Percentiles rank a stretch among this genome's conserved stretches.
These are phyloP conservation scores for Isoetes engelmannii DNA, from an alignment of 83 land plant species.

Conservation along the genomic window DNA sequence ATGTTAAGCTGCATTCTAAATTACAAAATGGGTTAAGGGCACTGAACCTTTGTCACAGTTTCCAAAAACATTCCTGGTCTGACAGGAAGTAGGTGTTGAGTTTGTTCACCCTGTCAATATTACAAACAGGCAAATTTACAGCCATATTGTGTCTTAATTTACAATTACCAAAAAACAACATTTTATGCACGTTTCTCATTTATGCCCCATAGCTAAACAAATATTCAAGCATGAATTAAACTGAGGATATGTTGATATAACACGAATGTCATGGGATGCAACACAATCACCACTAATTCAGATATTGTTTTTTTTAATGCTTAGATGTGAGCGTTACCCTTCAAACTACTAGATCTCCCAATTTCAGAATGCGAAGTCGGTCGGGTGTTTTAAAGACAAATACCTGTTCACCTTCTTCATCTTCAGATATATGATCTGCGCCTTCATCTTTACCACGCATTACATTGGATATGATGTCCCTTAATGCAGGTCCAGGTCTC, in stretches of 20 bases:
- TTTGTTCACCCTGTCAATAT: neutral
- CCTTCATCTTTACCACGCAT: slow-evolving; percentile 94
- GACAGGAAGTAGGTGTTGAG: slow-evolving; percentile 52
- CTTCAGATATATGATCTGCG: slow-evolving; percentile 34
- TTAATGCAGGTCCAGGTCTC: slow-evolving; percentile 75
- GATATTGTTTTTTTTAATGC: no score
- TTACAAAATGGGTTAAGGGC: neutral
- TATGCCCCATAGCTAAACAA: no score
- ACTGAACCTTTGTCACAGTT: slow-evolving; percentile 75
- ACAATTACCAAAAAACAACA: no score
- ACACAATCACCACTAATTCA: no score
- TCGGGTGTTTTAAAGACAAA: neutral
- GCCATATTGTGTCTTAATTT: no score
- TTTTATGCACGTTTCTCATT: no score
- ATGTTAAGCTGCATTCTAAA: neutral
- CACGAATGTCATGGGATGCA: no score
- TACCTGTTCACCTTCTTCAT: slow-evolving; percentile 8
- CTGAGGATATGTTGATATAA: no score
- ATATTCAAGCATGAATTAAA: no score
- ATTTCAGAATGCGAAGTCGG: no score
- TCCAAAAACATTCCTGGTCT: slow-evolving; percentile 97
- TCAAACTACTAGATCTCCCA: neutral
- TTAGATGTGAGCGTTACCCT: neutral
- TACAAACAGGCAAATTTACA: neutral
- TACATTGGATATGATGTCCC: slow-evolving; percentile 64